Evolutionary conservation across 2,329 filamentous ascomycete genomes (phyloP), one percentile per base, ranked within the genome.

Genomic region (Penicillium sp.): DNA sequence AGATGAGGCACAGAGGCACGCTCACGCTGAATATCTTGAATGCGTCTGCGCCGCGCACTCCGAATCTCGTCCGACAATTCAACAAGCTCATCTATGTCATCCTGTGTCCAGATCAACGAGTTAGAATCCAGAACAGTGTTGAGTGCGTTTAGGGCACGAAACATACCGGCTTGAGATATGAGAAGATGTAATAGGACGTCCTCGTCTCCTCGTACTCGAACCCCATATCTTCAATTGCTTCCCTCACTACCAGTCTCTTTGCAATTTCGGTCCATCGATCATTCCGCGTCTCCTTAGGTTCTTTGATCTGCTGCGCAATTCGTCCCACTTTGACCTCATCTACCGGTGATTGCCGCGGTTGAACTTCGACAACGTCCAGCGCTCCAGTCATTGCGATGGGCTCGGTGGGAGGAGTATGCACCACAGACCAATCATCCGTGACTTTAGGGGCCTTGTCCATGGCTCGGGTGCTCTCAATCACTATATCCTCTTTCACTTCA

Each of bases 241-340:
- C 91, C 48, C 88, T 85, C 55, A 87, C 81, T 14, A 97, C 90
- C 34, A 97, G 76, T 63, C 96, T 92, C 75, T 96, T 96, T 42
- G 93, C 96, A 64, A 99, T 91, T 74, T 97, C 94, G 0, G 94
- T 99, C 93, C 93, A 97, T 78, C 96, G 89, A 56, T 88, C 84
- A 52, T 83, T 81, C 34, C 65, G 68, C 27, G 67, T 68, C 40
- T 74, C 66, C 35, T 72, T 73, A 36, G 69, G 59, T 7, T 67
- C 68, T 8, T 68, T 68, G 45, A 75, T 73, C 30, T 81, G 76
- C 47, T 79, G 80, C 19, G 69, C 75, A 53, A 78, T 71, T 13
- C 71, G 70, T 7, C 71, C 68, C 72, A 78, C 59, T 76, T 87
- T 84, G 16, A 77, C 77, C 62, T 86, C 79, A 55, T 90, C 87